A percentile compares a stretch with the other conserved stretches of the same genome.
phyloP scores from a whole-genome alignment of 2,329 filamentous ascomycete genomes.

The Penicillium italicum region DNA sequence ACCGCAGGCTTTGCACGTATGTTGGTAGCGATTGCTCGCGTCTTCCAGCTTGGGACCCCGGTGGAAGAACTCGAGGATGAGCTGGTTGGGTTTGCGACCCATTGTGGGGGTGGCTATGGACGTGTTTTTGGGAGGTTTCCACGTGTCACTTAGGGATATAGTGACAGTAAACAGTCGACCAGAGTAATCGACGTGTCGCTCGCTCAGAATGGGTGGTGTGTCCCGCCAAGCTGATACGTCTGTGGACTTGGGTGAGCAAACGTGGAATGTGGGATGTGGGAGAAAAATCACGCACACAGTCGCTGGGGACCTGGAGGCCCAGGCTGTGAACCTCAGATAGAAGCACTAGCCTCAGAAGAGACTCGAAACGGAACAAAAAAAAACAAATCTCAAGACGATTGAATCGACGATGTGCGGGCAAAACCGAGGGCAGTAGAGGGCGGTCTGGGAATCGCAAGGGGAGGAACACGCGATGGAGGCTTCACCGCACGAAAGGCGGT shows the following conservation, averaged over 20 bases:
- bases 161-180: neutral
- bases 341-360: neutral
- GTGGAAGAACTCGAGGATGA: conserved; percentile 85
- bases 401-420: conserved; percentile 30
- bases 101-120: conserved; percentile 46
- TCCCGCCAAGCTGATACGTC: conserved; percentile 2
- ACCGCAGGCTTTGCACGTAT: conserved; percentile 84
- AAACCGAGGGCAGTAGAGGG: conserved; percentile 32
- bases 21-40: conserved; percentile 85
- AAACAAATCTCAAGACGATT: conserved; percentile 5
- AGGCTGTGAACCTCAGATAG: neutral
- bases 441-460: conserved; percentile 32
- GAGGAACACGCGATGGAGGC: conserved; percentile 23
- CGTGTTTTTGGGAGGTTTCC: neutral
- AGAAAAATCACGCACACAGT: conserved; percentile 6
- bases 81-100: conserved; percentile 78
- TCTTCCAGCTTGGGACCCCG: conserved; percentile 82
- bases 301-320: conserved; percentile 1
- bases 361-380: conserved; percentile 1
- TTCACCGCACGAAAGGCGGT: conserved; percentile 42
- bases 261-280: neutral
- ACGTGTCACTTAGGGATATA: neutral
- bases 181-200: neutral
- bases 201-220: neutral
- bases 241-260: neutral